Base-by-base conservation (phyloP, 192 early-diverging fungal species). In the Dimargaris verticillata region DNA sequence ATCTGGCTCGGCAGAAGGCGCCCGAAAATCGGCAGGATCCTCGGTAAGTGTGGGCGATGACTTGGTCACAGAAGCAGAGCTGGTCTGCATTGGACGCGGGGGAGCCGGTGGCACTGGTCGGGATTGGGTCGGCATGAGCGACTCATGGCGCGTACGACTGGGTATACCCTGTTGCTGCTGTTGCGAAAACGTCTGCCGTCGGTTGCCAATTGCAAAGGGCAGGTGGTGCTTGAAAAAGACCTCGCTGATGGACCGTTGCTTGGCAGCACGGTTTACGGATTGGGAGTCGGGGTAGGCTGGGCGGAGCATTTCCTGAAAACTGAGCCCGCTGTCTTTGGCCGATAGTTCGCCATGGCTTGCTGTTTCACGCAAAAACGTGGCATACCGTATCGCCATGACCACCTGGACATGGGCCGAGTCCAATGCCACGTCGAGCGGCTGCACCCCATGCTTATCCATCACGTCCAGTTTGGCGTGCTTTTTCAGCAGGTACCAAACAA, bases 391-490 rank as follows among this genome's bases (percentile, higher is more conserved):
- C 7, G 74, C 74, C 72, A 73, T 76, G 28, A 76, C 74, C 0
- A 72, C 74, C 22, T 71, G 69, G 13, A 76, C 72, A 28, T 76
- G 68, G 14, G 69, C 70, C 44, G 61, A 63, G 45, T 73, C 74
- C 48, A 76, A 62, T 9, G 74, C 74, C 68, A 76, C 71, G 47
- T 76, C 74, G 24, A 76, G 62, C 3, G 74, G 74, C 50, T 73
- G 58, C 18, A 71, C 58, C 0, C 83, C 79, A 45, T 78, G 72
- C n/a, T 71, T 79, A 62, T 89, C 83, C n/a, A 77, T 75, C 20
- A 84, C 70, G 60, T 88, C 85, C 50, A 76, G 80, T 43, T 83
- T 82, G 51, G 88, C 86, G 60, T 82, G 80, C 54, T 83, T 79
- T 62, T 82, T 83, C 11, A 93, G 67, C 50, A 93, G 61, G 5